These are phyloP conservation scores for Lophiotrema nucula DNA, from an alignment of 495 filamentous ascomycete species.

Conservation along the genomic window DNA sequence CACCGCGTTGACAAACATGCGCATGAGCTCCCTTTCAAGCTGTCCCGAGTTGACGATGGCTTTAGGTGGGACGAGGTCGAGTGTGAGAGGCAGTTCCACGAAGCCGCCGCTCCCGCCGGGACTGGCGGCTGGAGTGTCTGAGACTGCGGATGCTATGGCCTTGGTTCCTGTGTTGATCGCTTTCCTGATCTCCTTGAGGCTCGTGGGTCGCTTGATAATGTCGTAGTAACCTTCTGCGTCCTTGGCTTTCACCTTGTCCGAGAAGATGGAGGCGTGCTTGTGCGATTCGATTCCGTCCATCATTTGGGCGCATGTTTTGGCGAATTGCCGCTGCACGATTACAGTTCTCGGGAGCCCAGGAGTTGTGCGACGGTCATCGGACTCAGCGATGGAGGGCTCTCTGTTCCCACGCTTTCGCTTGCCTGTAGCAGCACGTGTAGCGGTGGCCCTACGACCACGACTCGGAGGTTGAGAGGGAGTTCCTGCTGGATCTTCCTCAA, in stretches of 20 bases:
- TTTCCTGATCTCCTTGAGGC: constrained; percentile 80
- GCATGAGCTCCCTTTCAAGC: constrained; percentile 90
- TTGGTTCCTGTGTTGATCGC: constrained; percentile 76
- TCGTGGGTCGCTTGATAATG: constrained; percentile 81
- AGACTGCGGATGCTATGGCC: constrained; percentile 56
- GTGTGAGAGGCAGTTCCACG: constrained; percentile 65
- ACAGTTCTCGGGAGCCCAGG: constrained; percentile 24
- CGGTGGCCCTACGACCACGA: constrained; percentile 36
- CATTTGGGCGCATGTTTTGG: constrained; percentile 70
- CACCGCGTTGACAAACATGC: constrained; percentile 95
- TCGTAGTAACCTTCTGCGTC: constrained; percentile 86
- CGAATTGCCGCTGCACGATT: constrained; percentile 62
- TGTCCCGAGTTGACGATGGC: constrained; percentile 93
- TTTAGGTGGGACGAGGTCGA: constrained; percentile 78
- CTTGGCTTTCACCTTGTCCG: constrained; percentile 74
- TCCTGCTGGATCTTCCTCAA: constrained; percentile 34
- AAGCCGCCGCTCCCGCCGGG: constrained; percentile 49
- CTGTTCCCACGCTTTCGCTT: constrained; percentile 49
- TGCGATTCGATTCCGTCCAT: constrained; percentile 84
- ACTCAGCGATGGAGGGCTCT: constrained; percentile 45
- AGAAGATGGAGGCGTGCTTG: constrained; percentile 85
- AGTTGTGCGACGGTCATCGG: constrained; percentile 15
- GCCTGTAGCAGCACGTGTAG: constrained; percentile 21
- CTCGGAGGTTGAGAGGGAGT: constrained; percentile 30
- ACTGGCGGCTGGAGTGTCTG: constrained; percentile 45